Base-by-base conservation (phyloP, 768 basidiomycete species). In the Polyporus arcularius region DNA sequence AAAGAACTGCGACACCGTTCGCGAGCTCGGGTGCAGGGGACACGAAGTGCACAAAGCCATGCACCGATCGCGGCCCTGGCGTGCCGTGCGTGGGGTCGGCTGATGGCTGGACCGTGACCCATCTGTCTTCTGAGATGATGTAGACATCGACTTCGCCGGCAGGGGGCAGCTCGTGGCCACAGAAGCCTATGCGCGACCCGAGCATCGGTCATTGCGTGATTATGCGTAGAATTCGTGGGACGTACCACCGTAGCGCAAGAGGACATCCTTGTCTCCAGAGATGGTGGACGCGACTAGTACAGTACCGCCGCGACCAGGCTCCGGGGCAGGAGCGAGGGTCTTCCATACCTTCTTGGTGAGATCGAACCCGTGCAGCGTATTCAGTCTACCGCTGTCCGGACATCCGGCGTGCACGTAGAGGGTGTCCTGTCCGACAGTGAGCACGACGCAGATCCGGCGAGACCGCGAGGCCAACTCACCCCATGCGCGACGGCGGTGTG, bases 351-450 rank as follows among this genome's bases (percentile, higher is more conserved):
- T 61, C 4, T 65, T 66, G 6, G 55, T 21, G 42, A 76, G 55
- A 54, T 74, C 68, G 64, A 76, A 74, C 12, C 74, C 67, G 56
- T 79, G 75, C 32, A 80, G 62, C 4, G 72, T 66, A 14, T 65
- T 54, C 4, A 78, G 70, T 28, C 79, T 74, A 11, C 79, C 79
- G 14, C 68, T 63, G 0, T 66, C 53, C 0, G 77, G 78, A 46
- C 79, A 79, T 12, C 77, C 78, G 1, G 78, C 78, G 57, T 80
- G 80, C 4, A 79, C 63, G 65, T 74, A 78, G 12, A 78, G 55
- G 28, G 63, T 72, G 15, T 58, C 69, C 75, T 78, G 63, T 16
- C 21, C 4, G 26, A 2, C 1, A 2, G 1, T 15, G 31, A 53
- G 46, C 46, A 18, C 12, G 26, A 10, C 4, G 21, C 12, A 7